Conservation (phyloP, 2,329 filamentous ascomycete species). For the Fusarium xylarioides region DNA sequence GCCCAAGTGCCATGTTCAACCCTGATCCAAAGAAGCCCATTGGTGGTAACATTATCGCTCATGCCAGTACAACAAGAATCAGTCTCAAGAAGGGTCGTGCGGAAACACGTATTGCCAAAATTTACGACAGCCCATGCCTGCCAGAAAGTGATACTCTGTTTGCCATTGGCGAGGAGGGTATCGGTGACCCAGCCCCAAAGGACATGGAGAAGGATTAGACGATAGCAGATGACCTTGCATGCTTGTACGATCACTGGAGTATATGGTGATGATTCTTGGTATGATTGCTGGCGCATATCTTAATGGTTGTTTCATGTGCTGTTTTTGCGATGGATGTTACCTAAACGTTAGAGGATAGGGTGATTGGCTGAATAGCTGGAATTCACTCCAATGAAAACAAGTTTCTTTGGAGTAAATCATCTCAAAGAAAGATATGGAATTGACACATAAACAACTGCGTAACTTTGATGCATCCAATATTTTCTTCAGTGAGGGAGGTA, state of each 20-base stretch:
- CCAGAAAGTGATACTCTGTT: conserved; percentile 97
- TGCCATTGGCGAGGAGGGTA: conserved; percentile 96
- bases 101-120: conserved; percentile 98
- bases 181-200: conserved; percentile 94
- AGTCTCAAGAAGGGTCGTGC: conserved; percentile 95
- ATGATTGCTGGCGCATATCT: conserved; percentile 47
- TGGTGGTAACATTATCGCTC: conserved; percentile 97
- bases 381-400: background rate
- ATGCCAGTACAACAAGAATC: conserved; percentile 93
- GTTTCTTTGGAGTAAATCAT: background rate
- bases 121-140: conserved; percentile 97
- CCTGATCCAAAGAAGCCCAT: conserved; percentile 99
- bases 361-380: background rate
- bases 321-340: conserved; percentile 3
- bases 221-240: conserved; percentile 10
- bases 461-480: background rate
- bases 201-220: conserved; percentile 84
- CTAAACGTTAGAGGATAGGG: background rate
- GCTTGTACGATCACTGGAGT: conserved; percentile 32
- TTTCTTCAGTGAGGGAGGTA: background rate
- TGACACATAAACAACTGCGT: background rate
- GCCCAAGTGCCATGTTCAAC: conserved; percentile 97
- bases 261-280: conserved; percentile 35
- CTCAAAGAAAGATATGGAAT: background rate
- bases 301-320: conserved; percentile 12